Evolutionary conservation across 2,329 filamentous ascomycete species (phyloP), one percentile per base, ranked within the genome.

Genomic region (Pestalotiopsis fici): DNA sequence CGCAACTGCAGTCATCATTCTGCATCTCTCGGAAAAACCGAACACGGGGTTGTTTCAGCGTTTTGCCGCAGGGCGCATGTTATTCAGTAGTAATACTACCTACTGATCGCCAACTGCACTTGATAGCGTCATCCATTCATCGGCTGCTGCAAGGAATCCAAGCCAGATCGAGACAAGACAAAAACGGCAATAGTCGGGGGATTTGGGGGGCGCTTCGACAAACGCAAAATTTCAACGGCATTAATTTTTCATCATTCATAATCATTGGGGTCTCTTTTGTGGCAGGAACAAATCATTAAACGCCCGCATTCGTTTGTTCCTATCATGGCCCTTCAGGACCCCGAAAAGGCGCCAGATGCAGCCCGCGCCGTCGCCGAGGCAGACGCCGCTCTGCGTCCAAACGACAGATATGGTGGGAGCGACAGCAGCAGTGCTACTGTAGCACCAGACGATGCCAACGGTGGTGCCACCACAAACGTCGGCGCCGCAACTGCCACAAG

Each of bases 391-490:
- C 13, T 39, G 35, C 23, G 28, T 35, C 18, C 62, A 12, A 54
- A 55, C 50, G 31, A 35, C 31, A 35, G 31, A 35, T 35, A 35
- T 35, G 43, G 39, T 64, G 59, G 35, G 21, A 35, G 31, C 27
- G 27, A n/a, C 25, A n/a, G 23, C 47, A 54, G 60, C 27, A 62
- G 59, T 23, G 37, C 37, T 50, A 25, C 59, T 11, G 59, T 62
- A 23, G 37, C 35, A 64, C 37, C 65, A 27, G 35, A 55, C 3
- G 68, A 70, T 28, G 37, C 31, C 15, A 31, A 59, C 18, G 18
- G 9, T 1, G 66, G 66, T 28, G 57, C 47, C 25, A 59, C 61
- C 43, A 65, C 23, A 28, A 67, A 56, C 57, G 43, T 63, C n/a
- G 54, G 67, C 35, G 25, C 59, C 12, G 55, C 65, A 3, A 7